A percentile compares a stretch with the other conserved stretches of the same genome.
Evolutionary conservation across 441 rosid species (phyloP).

Genomic region (Lepidium campestre): DNA sequence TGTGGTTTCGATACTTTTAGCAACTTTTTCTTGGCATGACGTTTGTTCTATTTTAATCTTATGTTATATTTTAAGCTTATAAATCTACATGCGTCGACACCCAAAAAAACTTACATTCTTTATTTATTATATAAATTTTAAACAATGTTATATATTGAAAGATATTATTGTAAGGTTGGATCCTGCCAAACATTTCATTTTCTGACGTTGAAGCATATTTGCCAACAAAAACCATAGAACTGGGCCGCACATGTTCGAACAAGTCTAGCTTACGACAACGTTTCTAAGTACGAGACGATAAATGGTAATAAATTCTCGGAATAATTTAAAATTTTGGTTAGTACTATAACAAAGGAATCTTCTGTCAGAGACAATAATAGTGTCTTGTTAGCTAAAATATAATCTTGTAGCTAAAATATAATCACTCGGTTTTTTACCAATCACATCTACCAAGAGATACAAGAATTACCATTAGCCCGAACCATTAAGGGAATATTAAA

Average conservation of each 20-base stretch:
- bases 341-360: neutral
- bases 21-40: neutral
- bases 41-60: neutral
- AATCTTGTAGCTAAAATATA: too few species aligned
- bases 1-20: constrained; percentile 2
- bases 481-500: too few species aligned
- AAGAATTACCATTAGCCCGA: neutral
- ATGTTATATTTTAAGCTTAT: neutral
- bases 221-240: neutral
- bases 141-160: too few species aligned
- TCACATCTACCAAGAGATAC: neutral
- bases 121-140: neutral
- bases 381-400: too few species aligned
- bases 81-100: neutral
- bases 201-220: neutral
- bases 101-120: neutral
- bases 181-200: neutral
- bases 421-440: too few species aligned
- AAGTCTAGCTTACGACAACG: neutral
- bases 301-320: neutral
- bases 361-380: neutral
- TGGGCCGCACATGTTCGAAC: neutral
- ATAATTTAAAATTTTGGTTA: neutral
- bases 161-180: neutral
- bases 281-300: neutral